Base-by-base conservation (phyloP, 192 early-diverging fungal genomes). In the Geranomyces variabilis region DNA sequence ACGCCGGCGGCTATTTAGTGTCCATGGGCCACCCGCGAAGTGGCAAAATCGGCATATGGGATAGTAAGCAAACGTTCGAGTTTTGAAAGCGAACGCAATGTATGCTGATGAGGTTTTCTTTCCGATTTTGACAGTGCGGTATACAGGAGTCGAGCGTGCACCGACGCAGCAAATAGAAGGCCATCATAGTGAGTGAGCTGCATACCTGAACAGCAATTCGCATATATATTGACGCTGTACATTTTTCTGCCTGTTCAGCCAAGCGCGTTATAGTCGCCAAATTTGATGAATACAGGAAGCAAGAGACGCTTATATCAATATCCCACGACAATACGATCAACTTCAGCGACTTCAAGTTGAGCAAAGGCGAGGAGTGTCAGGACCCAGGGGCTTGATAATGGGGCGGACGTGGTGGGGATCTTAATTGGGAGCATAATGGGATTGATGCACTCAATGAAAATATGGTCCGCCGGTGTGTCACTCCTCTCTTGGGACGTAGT, bases 31-130 rank as follows among this genome's bases (percentile, higher is more conserved):
- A 59, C 19, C 28, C 31, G n/a, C 26, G 49, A 26, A 36, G 9
- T 4, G 70, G 70, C 44, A 49, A 31, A 30, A 56, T 72, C 29
- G 62, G 13, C 45, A 72, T 72, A n/a, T 72, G 62, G 61, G 70
- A 72, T 47, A 70, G 48, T 53, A 69, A 57, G 67, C 55, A 21
- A 48, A 7, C 24, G n/a, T n/a, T n/a, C n/a, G n/a, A n/a, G n/a
- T n/a, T n/a, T n/a, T n/a, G n/a, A n/a, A n/a, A n/a, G n/a, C n/a
- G n/a, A n/a, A n/a, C n/a, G n/a, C n/a, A n/a, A n/a, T n/a, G n/a
- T n/a, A n/a, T n/a, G n/a, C n/a, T n/a, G n/a, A n/a, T n/a, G n/a
- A n/a, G n/a, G n/a, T n/a, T n/a, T n/a, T n/a, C n/a, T n/a, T n/a
- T n/a, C n/a, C n/a, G n/a, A n/a, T 33, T 26, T 66, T 15, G 21